Evolutionary conservation across 2,329 filamentous ascomycete species (phyloP), one percentile per base, ranked within the genome.

Genomic region (Hymenoscyphus occultus): DNA sequence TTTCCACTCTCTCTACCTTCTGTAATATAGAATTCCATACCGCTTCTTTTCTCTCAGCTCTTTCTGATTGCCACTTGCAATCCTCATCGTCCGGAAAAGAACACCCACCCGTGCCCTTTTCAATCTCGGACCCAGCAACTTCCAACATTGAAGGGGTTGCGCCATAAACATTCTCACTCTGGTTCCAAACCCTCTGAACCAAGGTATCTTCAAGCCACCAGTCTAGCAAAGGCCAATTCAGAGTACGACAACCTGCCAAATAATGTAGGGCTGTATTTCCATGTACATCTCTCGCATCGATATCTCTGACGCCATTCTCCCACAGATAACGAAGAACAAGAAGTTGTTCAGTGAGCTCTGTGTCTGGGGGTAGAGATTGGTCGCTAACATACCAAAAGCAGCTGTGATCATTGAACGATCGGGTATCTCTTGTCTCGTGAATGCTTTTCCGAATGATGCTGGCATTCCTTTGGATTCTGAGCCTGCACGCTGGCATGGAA

Each of bases 211-310:
- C 22, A 14, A 63, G 35, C 57, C 35, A 63, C 65, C 66, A 68
- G 40, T 60, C 19, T 7, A 70, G 54, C 14, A 70, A 57, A 5
- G 56, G 59, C n/a, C 62, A 13, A 28, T 71, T 71, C 16, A 66
- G 14, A 16, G 48, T 32, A 32, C 66, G 54, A 39, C 48, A 67
- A 6, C 66, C 64, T n/a, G 61, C 68, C 13, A 71, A 35, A 57
- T 71, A 69, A 66, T 71, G 69, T 13, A 71, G 35, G 2, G 68
- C 64, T 7, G 69, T 71, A 22, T 71, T 71, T 5, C 69, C 69
- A 61, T 71, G 68, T 4, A 68, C 39, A 56, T 71, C 69, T 51
- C 14, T 54, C 19, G 54, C 40, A 5, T 42, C 22, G 9, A 71
- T 10, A 31, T 64, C 59, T 13, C 14, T 22, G 9, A 65, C 60